phyloP scores from a whole-genome alignment of 1,284 basidiomycete genomes.

The Fomitopsis palustris region DNA sequence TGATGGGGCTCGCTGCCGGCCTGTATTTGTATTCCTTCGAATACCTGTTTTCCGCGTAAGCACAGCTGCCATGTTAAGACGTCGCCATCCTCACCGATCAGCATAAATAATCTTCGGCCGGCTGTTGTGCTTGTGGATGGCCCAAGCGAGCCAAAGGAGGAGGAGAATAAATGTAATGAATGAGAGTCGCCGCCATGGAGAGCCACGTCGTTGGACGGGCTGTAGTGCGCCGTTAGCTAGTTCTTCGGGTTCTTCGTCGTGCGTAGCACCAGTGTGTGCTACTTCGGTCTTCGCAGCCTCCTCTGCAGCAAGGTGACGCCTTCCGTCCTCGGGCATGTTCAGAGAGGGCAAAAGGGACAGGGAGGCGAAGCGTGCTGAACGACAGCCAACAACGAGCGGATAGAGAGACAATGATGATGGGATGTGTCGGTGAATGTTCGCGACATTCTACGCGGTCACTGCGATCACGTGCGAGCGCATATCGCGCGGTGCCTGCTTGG shows the following conservation, averaged over 20 bases:
- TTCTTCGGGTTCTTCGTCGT: constrained; percentile 13
- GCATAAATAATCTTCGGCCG: constrained; percentile 43
- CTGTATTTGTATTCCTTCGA: constrained; percentile 62
- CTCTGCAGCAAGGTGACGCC: background rate
- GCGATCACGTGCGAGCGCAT: too few relatives aligned
- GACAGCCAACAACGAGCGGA: background rate
- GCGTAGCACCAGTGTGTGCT: constrained; percentile 24
- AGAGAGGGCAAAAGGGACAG: background rate
- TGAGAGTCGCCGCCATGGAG: constrained; percentile 44
- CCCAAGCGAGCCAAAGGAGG: constrained; percentile 42
- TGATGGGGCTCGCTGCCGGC: constrained; percentile 65
- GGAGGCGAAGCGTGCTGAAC: background rate
- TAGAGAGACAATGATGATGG: background rate
- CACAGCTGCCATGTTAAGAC: background rate
- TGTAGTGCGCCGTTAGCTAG: background rate
- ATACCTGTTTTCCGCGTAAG: constrained; percentile 40
- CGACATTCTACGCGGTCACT: too few relatives aligned
- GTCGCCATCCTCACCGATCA: constrained; percentile 36
- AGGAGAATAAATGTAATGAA: constrained; percentile 39
- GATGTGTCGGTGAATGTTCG: background rate
- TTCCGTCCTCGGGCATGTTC: background rate
- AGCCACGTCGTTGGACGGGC: constrained; percentile 23
- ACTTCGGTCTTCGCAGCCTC: constrained; percentile 12
- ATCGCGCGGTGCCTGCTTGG: too few relatives aligned
- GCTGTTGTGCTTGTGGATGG: constrained; percentile 24